phyloP scores from a whole-genome alignment of 2,329 filamentous ascomycete species.

The Alternaria gansuensis region DNA sequence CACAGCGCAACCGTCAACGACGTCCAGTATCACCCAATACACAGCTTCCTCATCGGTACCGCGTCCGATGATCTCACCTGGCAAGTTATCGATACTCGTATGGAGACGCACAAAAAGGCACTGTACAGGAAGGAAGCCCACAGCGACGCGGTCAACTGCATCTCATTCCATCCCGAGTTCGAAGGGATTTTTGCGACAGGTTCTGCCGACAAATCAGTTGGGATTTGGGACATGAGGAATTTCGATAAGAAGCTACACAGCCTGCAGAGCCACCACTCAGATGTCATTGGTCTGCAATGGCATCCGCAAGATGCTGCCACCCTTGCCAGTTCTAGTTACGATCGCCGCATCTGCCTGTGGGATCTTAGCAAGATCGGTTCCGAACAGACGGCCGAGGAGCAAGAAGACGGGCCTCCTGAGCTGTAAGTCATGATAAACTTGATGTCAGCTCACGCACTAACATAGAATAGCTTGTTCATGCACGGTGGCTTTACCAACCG shows the following conservation, averaged over 20 bases:
- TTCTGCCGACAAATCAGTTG: constrained; percentile 93
- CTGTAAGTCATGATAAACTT: constrained; percentile 67
- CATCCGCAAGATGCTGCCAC: constrained; percentile 90
- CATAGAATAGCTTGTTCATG: constrained; percentile 80
- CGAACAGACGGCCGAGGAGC: constrained; percentile 93
- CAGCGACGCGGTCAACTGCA: constrained; percentile 90
- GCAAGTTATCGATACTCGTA: constrained; percentile 88
- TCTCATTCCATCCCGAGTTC: constrained; percentile 92
- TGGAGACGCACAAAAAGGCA: constrained; percentile 69
- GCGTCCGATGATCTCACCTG: constrained; percentile 95
- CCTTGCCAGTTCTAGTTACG: constrained; percentile 89
- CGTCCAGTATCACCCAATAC: constrained; percentile 91
- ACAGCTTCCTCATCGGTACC: constrained; percentile 81
- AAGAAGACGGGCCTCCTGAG: constrained; percentile 93
- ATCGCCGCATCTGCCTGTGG: constrained; percentile 95
- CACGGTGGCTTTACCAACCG: constrained; percentile 98
- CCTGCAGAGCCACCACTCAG: constrained; percentile 85
- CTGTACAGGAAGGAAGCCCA: constrained; percentile 79
- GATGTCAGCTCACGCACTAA: constrained; percentile 20
- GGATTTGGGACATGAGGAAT: constrained; percentile 93
- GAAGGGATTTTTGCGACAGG: constrained; percentile 91
- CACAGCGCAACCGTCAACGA: constrained; percentile 95
- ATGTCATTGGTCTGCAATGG: constrained; percentile 92
- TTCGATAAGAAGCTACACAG: constrained; percentile 89
- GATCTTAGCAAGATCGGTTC: constrained; percentile 90